Evolutionary conservation across 352 stramenopile species (phyloP), one percentile per base, ranked within the genome.

Genomic region (Saprolegnia diclina): DNA sequence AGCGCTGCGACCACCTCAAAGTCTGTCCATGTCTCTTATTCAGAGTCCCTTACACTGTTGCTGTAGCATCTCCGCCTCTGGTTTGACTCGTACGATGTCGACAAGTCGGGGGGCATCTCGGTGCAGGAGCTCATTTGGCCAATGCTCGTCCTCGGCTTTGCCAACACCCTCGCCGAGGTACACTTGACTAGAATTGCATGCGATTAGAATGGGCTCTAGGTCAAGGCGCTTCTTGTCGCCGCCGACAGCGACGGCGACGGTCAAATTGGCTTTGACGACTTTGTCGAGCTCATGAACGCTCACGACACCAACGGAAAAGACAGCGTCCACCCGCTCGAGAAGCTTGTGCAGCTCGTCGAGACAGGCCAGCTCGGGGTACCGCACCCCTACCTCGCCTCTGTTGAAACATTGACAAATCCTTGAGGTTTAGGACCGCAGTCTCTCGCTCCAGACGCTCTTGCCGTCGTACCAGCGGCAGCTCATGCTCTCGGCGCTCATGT

Each of bases 181-280:
- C 52, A 19, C 5, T 10, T 59, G n/a, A 7, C 24, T 4, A 59
- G 9, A 19, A 37, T 7, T 38, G 19, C n/a, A n/a, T n/a, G n/a
- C n/a, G n/a, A n/a, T n/a, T 35, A 35, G 2, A 35, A 6, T 35
- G 29, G 29, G 2, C 2, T 35, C 29, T 29, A 63, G 55, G 35
- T 63, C 56, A 73, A 87, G 18, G 79, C 89, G 46, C 85, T 92
- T 79, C 77, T 92, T 62, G 84, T 79, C 64, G 79, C 73, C 13
- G 77, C 76, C 0, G 83, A 92, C 40, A 62, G 57, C 0, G 82
- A 90, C 73, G 79, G 81, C 40, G 83, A 92, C 45, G 83, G 83
- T 62, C 87, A 85, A 56, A 76, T 90, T 22, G 80, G 82, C 26
- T 89, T 85, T 29, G 74, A 87, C 1, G 83, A 92, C 67, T 92